Percentiles rank a stretch among this genome's conserved stretches.
Conservation (phyloP, 345 rosid genomes). For the Camelina neglecta region DNA sequence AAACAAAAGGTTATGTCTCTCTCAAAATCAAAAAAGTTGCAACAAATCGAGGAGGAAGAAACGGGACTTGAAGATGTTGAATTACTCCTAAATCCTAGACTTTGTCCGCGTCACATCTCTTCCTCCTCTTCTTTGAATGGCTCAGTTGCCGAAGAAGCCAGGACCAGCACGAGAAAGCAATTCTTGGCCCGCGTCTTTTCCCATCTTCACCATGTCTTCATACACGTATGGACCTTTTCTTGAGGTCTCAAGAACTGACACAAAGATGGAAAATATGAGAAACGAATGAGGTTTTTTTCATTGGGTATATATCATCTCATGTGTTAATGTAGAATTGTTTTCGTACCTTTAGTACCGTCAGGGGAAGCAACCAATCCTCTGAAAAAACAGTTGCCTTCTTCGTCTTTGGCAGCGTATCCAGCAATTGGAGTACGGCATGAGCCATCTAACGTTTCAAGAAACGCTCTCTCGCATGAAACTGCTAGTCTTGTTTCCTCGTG, state of each 20-base stretch:
- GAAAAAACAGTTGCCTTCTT: constrained; percentile 79
- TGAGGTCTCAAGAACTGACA: constrained; percentile 90
- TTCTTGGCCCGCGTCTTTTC: constrained; percentile 91
- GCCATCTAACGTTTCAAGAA: constrained; percentile 83
- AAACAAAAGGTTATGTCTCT: constrained; percentile 27
- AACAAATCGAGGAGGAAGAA: constrained; percentile 38
- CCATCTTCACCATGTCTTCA: constrained; percentile 85
- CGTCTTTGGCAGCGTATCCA: constrained; percentile 79
- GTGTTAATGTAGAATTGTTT: not conserved
- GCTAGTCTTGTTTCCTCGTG: constrained; percentile 96
- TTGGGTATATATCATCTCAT: not conserved
- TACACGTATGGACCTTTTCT: constrained; percentile 72
- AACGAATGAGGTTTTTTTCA: constrained; percentile 17
- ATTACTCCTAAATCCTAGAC: constrained; percentile 42
- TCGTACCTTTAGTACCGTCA: constrained; percentile 81
- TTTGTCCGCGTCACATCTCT: constrained; percentile 26
- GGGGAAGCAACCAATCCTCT: constrained; percentile 96
- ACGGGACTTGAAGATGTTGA: constrained; percentile 20
- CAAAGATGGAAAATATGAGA: constrained; percentile 28
- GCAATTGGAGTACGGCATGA: constrained; percentile 99
- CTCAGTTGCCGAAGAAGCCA: constrained; percentile 74
- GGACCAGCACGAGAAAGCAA: constrained; percentile 84
- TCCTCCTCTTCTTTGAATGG: constrained; percentile 33
- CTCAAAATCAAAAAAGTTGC: constrained; percentile 46
- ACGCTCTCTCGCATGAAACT: constrained; percentile 89